Percentiles rank a stretch among this genome's conserved stretches.
These are phyloP conservation scores for Aspergillus ochraceus DNA, from an alignment of 2,329 filamentous ascomycete genomes.

Conservation along the genomic window DNA sequence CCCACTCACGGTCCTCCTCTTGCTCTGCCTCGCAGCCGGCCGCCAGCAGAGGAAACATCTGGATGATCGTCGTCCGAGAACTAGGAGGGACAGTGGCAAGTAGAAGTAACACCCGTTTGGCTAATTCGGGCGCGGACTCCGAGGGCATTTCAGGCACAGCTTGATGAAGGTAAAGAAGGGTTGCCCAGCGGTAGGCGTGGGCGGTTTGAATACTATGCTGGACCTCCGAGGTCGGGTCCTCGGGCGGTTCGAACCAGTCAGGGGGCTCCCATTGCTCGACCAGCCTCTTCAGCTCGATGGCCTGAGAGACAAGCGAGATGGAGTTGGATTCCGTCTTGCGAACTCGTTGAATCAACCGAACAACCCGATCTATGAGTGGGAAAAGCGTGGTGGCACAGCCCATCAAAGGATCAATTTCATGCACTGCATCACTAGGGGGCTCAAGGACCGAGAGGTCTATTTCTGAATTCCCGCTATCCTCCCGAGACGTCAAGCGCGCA, in stretches of 20 bases:
- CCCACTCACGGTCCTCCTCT: slow-evolving; percentile 63
- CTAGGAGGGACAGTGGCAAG: slow-evolving; percentile 63
- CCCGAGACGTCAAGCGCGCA: slow-evolving; percentile 63
- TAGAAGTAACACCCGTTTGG: slow-evolving; percentile 61
- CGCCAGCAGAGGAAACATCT: slow-evolving; percentile 68
- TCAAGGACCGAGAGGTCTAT: slow-evolving; percentile 41
- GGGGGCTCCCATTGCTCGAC: slow-evolving; percentile 64
- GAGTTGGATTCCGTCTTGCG: slow-evolving; percentile 57
- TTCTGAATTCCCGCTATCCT: slow-evolving; percentile 56
- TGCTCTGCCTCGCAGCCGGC: slow-evolving; percentile 65
- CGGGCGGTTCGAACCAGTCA: slow-evolving; percentile 58
- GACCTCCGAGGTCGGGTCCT: slow-evolving; percentile 63
- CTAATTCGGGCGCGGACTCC: slow-evolving; percentile 56
- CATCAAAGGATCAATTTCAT: slow-evolving; percentile 69
- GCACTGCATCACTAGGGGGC: slow-evolving; percentile 45
- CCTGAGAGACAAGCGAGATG: slow-evolving; percentile 61
- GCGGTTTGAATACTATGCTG: slow-evolving; percentile 67
- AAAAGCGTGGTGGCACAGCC: slow-evolving; percentile 68
- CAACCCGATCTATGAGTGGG: slow-evolving; percentile 66
- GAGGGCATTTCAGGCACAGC: slow-evolving; percentile 68
- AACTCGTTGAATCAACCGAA: slow-evolving; percentile 65
- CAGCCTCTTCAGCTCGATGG: slow-evolving; percentile 60
- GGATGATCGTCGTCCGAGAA: slow-evolving; percentile 65
- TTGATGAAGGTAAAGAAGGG: slow-evolving; percentile 65
- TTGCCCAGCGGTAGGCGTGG: slow-evolving; percentile 67